These are phyloP conservation scores for Xylaria grammica DNA, from an alignment of 495 filamentous ascomycete species.

Conservation along the genomic window DNA sequence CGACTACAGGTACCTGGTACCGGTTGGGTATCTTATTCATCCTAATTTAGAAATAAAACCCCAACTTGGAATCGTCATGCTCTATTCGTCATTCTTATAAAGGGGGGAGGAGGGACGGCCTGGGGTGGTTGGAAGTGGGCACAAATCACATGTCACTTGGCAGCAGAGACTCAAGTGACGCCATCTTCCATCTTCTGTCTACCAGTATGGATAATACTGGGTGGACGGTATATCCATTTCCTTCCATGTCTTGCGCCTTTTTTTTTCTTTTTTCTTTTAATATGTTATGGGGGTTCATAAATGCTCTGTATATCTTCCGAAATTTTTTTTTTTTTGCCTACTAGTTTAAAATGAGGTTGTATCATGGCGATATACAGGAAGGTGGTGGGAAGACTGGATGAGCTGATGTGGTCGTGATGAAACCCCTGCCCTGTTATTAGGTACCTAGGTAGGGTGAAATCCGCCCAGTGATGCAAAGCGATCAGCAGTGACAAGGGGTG, in stretches of 20 bases:
- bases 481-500: constrained; percentile 1
- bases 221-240: neutral
- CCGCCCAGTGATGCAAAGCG: constrained; percentile 10
- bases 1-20: no score
- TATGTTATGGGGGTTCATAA: no score
- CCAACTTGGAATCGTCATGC: constrained; percentile 1
- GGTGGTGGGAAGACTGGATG: constrained; percentile 10
- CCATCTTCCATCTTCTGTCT: neutral
- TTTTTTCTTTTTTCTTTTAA: no score
- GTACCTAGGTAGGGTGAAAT: no score
- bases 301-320: no score
- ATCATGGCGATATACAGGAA: neutral
- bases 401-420: constrained; percentile 20
- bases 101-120: neutral
- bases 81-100: neutral
- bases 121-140: constrained; percentile 12
- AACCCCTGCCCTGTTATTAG: constrained; percentile 16
- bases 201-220: neutral
- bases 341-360: neutral
- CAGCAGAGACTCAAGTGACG: constrained; percentile 9
- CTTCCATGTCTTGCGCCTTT: neutral
- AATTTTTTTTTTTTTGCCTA: no score
- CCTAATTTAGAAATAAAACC: neutral
- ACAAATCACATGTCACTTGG: constrained; percentile 23
- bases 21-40: no score